Conservation (phyloP, 192 early-diverging fungal genomes). For the Mortierella hygrophila region DNA sequence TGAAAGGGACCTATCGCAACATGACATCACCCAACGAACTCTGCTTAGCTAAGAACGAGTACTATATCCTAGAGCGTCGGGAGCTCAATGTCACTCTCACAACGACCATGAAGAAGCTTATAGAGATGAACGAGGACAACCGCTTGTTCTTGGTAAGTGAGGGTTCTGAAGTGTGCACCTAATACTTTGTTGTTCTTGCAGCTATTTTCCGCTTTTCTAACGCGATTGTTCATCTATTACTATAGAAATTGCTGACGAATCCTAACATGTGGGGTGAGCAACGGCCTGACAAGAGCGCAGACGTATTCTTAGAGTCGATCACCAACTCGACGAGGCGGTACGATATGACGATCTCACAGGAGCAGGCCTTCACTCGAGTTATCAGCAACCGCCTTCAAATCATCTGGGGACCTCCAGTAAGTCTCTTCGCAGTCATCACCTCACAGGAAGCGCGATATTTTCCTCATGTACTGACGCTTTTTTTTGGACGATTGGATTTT, state of each 20-base stretch:
- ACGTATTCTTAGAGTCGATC: constrained; percentile 53
- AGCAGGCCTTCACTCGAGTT: constrained; percentile 49
- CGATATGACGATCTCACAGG: constrained; percentile 61
- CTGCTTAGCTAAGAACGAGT: constrained; percentile 3
- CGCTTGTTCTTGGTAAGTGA: constrained; percentile 39
- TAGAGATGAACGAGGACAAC: constrained; percentile 25
- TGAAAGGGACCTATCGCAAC: constrained; percentile 25
- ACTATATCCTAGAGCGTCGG: constrained; percentile 39
- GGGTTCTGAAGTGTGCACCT: background rate
- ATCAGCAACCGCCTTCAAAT: constrained; percentile 57
- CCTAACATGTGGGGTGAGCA: constrained; percentile 60
- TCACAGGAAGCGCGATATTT: too few species aligned
- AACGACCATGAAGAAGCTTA: constrained; percentile 26
- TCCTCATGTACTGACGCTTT: too few species aligned
- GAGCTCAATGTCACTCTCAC: constrained; percentile 28
- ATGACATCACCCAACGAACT: constrained; percentile 23
- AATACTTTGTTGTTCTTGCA: background rate
- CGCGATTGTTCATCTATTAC: background rate
- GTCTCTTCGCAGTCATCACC: background rate
- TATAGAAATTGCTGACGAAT: constrained; percentile 51
- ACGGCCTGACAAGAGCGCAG: constrained; percentile 6
- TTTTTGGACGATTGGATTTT: background rate
- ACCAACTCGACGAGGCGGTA: constrained; percentile 42
- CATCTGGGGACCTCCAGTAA: constrained; percentile 66
- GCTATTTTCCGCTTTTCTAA: background rate